Evolutionary conservation across 2,329 filamentous ascomycete genomes (phyloP).

Genomic region (Aspergillus puulaauensis): DNA sequence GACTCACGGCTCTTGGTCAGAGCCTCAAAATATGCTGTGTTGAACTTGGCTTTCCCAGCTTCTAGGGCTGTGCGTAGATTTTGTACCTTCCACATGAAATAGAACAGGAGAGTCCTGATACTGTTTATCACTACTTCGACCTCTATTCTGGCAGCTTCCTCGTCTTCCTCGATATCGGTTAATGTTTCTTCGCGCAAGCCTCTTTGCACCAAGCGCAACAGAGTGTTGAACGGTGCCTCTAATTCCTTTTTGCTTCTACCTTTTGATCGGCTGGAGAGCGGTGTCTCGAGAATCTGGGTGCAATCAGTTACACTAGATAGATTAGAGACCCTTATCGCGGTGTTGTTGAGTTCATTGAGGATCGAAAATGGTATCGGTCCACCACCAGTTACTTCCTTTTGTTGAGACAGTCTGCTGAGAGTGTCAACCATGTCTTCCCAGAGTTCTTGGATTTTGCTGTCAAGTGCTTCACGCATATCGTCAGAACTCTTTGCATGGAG

Average conservation of each 20-base stretch:
- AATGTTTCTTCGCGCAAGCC: constrained; percentile 57
- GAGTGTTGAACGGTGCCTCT: constrained; percentile 59
- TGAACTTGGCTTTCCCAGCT: constrained; percentile 56
- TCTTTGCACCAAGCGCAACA: constrained; percentile 71
- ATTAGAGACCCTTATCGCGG: constrained; percentile 76
- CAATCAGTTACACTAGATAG: constrained; percentile 78
- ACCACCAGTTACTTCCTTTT: constrained; percentile 68
- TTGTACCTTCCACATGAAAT: constrained; percentile 91
- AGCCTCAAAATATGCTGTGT: constrained; percentile 64
- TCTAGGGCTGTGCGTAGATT: constrained; percentile 57
- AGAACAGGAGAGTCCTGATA: constrained; percentile 76
- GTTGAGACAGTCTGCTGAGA: constrained; percentile 69
- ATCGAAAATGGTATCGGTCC: constrained; percentile 66
- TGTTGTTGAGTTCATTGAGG: constrained; percentile 70
- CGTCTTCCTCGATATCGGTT: constrained; percentile 49
- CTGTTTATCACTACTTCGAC: constrained; percentile 75
- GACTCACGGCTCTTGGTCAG: constrained; percentile 62
- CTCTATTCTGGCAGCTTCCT: constrained; percentile 73
- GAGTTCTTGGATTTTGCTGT: constrained; percentile 73
- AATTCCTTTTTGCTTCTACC: constrained; percentile 38
- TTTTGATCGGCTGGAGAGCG: constrained; percentile 32
- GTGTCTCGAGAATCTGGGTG: constrained; percentile 68
- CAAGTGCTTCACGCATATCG: constrained; percentile 82
- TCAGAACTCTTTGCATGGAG: constrained; percentile 83
- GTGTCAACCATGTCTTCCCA: constrained; percentile 83